Conservation (phyloP, 1,139 yeast species). For the Debaryomyces singareniensis region DNA sequence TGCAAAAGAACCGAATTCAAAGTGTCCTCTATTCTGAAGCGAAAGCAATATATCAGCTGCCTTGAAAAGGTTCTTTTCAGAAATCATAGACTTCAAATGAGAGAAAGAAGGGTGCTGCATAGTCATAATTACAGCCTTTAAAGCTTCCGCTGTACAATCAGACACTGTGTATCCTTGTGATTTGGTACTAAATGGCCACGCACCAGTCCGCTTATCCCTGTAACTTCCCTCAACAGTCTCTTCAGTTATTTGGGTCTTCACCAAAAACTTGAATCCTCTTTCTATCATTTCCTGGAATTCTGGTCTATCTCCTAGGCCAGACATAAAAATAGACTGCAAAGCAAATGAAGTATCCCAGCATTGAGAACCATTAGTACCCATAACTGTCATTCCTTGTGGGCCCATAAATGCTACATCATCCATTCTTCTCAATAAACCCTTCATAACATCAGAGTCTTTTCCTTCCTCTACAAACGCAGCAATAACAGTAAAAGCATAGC, state of each 20-base stretch:
- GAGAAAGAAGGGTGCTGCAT: slow-evolving; percentile 50
- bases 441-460: slow-evolving; percentile 53
- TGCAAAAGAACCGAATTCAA: slow-evolving; percentile 88
- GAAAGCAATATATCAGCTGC: slow-evolving; percentile 58
- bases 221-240: slow-evolving; percentile 75
- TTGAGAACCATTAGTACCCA: slow-evolving; percentile 98
- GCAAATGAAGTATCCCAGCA: slow-evolving; percentile 96
- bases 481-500: slow-evolving; percentile 75
- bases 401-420: slow-evolving; percentile 80
- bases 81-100: slow-evolving; percentile 39
- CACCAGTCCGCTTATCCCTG: slow-evolving; percentile 84
- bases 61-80: slow-evolving; percentile 47
- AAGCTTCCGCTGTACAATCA: slow-evolving; percentile 95
- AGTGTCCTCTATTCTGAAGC: slow-evolving; percentile 71
- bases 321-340: slow-evolving; percentile 72
- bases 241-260: slow-evolving; percentile 78
- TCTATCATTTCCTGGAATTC: slow-evolving; percentile 59
- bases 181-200: slow-evolving; percentile 95
- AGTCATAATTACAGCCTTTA: slow-evolving; percentile 92
- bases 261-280: slow-evolving; percentile 62
- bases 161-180: slow-evolving; percentile 95
- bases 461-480: slow-evolving; percentile 72
- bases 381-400: slow-evolving; percentile 83
- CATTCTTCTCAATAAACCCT: slow-evolving; percentile 52
- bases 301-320: slow-evolving; percentile 71